These are phyloP conservation scores for Prunus persica DNA, from an alignment of 306 rosid species.

Conservation along the genomic window Prunus_persica_NCBIv2 NC_034011.1:1734501-1735000, in stretches of 20 bases:
- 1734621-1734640: not conserved
- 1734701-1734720: conserved; percentile 74
- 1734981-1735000: not conserved
- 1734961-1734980: not conserved
- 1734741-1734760: conserved; percentile 72
- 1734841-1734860: not conserved
- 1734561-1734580: no score
- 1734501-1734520: no score
- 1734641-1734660: conserved; percentile 23
- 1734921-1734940: not conserved
- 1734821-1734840: conserved; percentile 40
- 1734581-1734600: not conserved
- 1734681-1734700: conserved; percentile 52
- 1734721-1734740: conserved; percentile 72
- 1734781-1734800: conserved; percentile 97
- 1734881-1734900: not conserved
- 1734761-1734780: conserved; percentile 86
- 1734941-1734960: not conserved
- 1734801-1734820: conserved; percentile 86
- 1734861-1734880: not conserved
- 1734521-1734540: no score
- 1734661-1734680: conserved; percentile 46
- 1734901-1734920: not conserved
- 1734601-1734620: no score
- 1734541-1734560: not conserved